Base-by-base conservation (phyloP, 148 eudicot species). In the Bassia scoparia region DNA sequence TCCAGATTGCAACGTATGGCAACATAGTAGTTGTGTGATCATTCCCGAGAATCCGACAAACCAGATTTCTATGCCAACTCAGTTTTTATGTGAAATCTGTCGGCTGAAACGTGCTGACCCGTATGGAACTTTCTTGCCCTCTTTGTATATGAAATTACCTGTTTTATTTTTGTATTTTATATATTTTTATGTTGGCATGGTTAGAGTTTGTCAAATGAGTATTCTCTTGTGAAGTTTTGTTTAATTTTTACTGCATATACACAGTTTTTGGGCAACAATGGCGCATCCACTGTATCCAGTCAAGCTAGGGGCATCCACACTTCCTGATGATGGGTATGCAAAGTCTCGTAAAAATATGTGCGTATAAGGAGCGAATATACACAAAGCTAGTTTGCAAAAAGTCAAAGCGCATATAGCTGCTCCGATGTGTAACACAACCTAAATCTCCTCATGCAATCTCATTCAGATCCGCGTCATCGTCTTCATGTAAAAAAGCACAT, bases 61-160 rank as follows among this genome's bases (percentile, higher is more conserved):
- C 66, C 83, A 81, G 67, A 78, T 75, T 74, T 34, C 86, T 71
- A 38, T 50, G 38, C 86, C 89, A 49, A 77, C 83, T 4, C 86
- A 74, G 44, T 79, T 77, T 63, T 82, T 89, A 70, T 89, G 98
- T 79, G 97, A 91, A 80, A 72, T 84, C 17, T 94, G 98, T 78
- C 84, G 98, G 77, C 74, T 91, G 70, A 83, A 72, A 81, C 89
- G 97, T 18, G 91, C 98, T 81, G 98, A 94, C 61, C 98, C 98
- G 98, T 94, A 87, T 81, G 98, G 87, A 75, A 21, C 18, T 72
- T 53, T 59, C 38, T 37, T 59, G 1, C 33, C 58, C 48, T 54
- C 14, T 74, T n/a, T 63, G 30, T 59, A 33, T 76, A 55, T 20
- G 29, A 21, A 38, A 16, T 66, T 43, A 26, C 17, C 26, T 43